These are phyloP conservation scores for Mortierella claussenii DNA, from an alignment of 192 early-diverging fungal species.

Conservation along the genomic window DNA sequence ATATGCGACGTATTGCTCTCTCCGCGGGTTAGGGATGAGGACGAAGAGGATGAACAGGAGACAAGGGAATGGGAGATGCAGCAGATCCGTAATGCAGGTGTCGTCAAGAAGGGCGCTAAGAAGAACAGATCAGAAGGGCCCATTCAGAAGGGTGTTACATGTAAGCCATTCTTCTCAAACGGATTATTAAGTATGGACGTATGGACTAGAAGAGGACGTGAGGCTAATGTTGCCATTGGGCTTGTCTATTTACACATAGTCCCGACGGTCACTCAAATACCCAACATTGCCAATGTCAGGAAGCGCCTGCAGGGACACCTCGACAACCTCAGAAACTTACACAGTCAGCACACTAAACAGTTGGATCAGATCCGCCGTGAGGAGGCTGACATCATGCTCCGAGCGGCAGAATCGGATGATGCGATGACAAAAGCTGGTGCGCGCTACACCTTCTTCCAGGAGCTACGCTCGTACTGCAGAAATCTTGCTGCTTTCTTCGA, in stretches of 20 bases:
- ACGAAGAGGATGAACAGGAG: slow-evolving; percentile 61
- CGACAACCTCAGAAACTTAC: slow-evolving; percentile 27
- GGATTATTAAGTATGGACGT: too few species aligned
- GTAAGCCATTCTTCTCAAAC: too few species aligned
- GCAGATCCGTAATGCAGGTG: slow-evolving; percentile 64
- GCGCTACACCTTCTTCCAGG: slow-evolving; percentile 66
- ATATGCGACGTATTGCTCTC: not conserved
- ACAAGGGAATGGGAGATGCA: slow-evolving; percentile 66
- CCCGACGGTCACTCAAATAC: slow-evolving; percentile 50
- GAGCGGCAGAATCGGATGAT: slow-evolving; percentile 44
- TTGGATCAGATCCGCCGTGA: slow-evolving; percentile 51
- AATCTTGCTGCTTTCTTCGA: slow-evolving; percentile 66
- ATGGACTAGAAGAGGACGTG: too few species aligned
- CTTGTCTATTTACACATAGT: too few species aligned
- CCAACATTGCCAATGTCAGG: slow-evolving; percentile 53
- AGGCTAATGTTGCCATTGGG: too few species aligned
- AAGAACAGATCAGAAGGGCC: slow-evolving; percentile 21
- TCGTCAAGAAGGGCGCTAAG: slow-evolving; percentile 36
- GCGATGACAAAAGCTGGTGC: slow-evolving; percentile 52
- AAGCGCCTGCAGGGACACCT: slow-evolving; percentile 37
- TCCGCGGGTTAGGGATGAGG: slow-evolving; percentile 41
- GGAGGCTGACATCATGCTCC: slow-evolving; percentile 28
- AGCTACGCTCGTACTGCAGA: slow-evolving; percentile 56
- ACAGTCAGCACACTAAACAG: slow-evolving; percentile 48
- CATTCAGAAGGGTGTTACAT: slow-evolving; percentile 16